Conservation (phyloP, 139 green algal species). For the Ulvella scutata region DNA sequence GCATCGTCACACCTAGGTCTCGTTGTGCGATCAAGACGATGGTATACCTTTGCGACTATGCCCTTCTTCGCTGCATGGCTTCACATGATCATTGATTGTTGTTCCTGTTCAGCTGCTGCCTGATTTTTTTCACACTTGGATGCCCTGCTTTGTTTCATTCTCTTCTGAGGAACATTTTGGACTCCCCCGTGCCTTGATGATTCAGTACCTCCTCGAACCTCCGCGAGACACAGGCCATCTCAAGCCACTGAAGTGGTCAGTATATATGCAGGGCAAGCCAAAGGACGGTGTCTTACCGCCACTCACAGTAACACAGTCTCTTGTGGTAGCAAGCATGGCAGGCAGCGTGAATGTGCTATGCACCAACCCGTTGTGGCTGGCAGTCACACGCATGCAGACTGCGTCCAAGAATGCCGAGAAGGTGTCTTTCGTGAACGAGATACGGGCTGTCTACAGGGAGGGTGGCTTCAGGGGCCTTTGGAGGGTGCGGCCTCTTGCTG, state of each 20-base stretch:
- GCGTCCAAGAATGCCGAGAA: not conserved
- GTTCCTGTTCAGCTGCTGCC: too few species aligned
- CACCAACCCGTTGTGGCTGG: conserved; percentile 87
- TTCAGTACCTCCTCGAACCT: not conserved
- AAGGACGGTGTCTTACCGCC: not conserved
- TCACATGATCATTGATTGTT: too few species aligned
- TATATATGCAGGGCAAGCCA: not conserved
- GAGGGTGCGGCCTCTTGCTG: too few species aligned
- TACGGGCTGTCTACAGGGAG: conserved; percentile 29
- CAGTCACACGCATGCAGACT: conserved; percentile 76
- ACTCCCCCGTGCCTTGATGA: not conserved
- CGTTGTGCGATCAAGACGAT: too few species aligned
- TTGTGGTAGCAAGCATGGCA: conserved; percentile 56
- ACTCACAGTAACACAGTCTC: conserved; percentile 30
- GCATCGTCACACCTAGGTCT: too few species aligned
- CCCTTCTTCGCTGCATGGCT: too few species aligned
- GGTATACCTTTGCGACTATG: too few species aligned
- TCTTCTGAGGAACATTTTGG: not conserved
- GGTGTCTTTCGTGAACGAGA: conserved; percentile 8
- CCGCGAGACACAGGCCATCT: not conserved
- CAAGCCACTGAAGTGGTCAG: not conserved
- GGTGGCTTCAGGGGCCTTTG: conserved; percentile 12
- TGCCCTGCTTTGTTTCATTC: not conserved
- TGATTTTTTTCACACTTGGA: too few species aligned
- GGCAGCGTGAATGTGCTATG: conserved; percentile 69